Base-by-base conservation (phyloP, 306 rosid genomes). In the Lupinus albus region DNA sequence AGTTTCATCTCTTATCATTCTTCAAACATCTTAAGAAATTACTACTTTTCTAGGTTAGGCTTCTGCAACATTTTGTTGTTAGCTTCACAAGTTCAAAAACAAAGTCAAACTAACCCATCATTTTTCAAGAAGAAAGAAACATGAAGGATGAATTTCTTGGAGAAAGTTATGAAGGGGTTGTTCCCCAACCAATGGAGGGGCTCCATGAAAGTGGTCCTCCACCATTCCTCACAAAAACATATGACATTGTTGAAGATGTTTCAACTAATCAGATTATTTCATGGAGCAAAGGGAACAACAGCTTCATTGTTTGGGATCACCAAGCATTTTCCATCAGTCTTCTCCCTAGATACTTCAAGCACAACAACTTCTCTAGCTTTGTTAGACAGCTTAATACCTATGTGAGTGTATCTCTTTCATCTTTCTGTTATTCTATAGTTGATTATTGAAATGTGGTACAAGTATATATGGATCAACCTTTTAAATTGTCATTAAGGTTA, bases 301-400 rank as follows among this genome's bases (percentile, higher is more conserved):
- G 96, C 83, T 88, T 89, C 56, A 83, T 93, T 45, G 95, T 88
- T 6, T 88, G 89, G 97, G 94, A 93, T 73, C 89, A 91, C 13
- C 87, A 89, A 36, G 68, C 82, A 10, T 93, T 89, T 45, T 70
- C 95, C 55, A 13, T 54, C 25, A 71, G 7, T 38, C 97, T 93
- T 75, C 88, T 93, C 2, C 97, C 98, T 18, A 89, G 70, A 77
- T 86, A 80, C 78, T 93, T 93, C 91, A 93, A 93, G 80, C 98
- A 93, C 83, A 79, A 71, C 80, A 93, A 93, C 69, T 93, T 93
- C 87, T 89, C 97, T 2, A 93, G 97, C 84, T 93, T 93, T 71
- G 96, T 89, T 56, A 75, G 98, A 67, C 98, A 93, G 81, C 94
- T 93, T 38, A 93, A 93, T 65, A 89, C 96, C 53, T 93, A 93